Conservation (phyloP, 2,329 filamentous ascomycete genomes). For the Diaporthe longicolla region DNA sequence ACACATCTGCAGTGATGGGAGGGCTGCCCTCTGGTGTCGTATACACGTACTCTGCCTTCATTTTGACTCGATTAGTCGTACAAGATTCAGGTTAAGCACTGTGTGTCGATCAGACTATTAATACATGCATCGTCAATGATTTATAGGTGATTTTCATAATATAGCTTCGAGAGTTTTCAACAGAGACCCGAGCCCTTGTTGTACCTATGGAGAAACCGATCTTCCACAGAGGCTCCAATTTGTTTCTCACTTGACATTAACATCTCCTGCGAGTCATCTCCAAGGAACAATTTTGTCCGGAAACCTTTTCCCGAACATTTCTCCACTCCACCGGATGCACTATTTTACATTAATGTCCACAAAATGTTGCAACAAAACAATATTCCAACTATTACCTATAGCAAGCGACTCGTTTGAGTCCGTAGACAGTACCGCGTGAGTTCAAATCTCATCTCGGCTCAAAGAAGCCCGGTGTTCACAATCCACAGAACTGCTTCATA, state of each 20-base stretch:
- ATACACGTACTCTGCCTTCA: neutral
- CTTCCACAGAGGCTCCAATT: too few relatives aligned
- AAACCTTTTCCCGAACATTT: conserved; percentile 1
- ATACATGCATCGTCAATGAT: neutral
- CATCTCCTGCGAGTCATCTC: neutral
- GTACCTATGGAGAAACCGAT: neutral
- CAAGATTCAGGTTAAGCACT: neutral
- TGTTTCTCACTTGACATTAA: too few relatives aligned
- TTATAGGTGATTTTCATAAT: neutral
- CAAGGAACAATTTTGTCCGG: neutral
- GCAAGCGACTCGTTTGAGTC: neutral
- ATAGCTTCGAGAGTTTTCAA: too few relatives aligned
- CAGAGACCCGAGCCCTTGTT: neutral
- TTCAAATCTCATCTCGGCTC: neutral
- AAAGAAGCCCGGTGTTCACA: neutral
- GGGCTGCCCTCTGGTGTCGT: neutral
- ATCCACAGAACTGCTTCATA: neutral
- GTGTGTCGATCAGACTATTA: neutral
- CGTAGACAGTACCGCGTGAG: neutral
- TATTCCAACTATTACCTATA: neutral
- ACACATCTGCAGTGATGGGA: neutral
- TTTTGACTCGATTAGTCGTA: neutral
- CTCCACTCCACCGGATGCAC: neutral
- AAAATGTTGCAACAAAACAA: neutral
- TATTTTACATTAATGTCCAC: neutral